Conservation (phyloP, 768 basidiomycete genomes). For the Lanmaoa rubissima region DNA sequence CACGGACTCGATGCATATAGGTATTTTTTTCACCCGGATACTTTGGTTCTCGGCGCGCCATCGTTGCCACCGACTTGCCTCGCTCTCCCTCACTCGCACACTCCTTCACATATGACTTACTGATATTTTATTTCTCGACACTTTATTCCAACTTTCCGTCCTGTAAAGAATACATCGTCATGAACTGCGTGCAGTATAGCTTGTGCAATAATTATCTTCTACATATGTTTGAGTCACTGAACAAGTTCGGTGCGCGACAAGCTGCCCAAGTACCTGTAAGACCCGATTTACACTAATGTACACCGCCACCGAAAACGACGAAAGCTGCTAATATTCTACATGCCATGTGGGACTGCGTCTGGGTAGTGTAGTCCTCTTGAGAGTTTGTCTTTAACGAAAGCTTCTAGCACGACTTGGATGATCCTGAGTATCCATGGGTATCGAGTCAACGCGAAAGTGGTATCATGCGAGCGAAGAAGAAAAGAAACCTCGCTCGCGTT, state of each 20-base stretch:
- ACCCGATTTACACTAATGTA: not conserved
- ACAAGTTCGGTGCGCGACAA: not conserved
- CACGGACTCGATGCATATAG: constrained; percentile 4
- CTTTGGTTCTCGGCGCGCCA: not conserved
- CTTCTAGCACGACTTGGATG: not conserved
- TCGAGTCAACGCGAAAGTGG: not conserved
- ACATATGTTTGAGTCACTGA: not conserved
- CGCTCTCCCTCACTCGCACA: not conserved
- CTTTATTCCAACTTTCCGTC: not conserved
- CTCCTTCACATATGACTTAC: constrained; percentile 9
- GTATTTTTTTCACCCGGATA: not conserved
- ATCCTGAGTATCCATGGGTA: not conserved
- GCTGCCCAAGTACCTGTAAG: not conserved
- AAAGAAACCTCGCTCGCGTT: not conserved
- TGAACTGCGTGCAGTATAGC: not conserved
- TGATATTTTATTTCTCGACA: constrained; percentile 5
- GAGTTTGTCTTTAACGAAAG: not conserved
- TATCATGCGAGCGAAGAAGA: not conserved
- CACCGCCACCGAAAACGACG: not conserved
- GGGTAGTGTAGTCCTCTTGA: not conserved
- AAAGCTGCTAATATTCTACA: not conserved
- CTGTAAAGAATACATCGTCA: constrained; percentile 6
- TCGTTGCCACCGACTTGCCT: not conserved
- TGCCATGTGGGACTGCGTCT: too few species aligned
- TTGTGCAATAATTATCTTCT: not conserved